Evolutionary conservation across 2,329 filamentous ascomycete species (phyloP), one percentile per base, ranked within the genome.

Genomic region (Neodidymelliopsis sp.): DNA sequence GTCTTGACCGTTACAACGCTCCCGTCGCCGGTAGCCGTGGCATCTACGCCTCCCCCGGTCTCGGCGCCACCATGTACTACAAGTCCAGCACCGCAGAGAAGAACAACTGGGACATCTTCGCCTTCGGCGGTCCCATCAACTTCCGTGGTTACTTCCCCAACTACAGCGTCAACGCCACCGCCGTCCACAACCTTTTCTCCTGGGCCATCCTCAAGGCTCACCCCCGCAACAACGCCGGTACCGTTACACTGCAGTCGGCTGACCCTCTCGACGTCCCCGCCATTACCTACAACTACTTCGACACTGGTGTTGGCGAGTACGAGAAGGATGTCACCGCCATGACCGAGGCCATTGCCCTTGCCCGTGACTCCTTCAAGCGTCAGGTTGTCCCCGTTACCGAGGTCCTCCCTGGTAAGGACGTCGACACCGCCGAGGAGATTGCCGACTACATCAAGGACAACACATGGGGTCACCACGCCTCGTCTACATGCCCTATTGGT

Each of bases 191-290:
- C 4, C 66, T 73, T 38, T 77, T 80, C 57, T 73, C 76, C 11
- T 81, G 79, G 79, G 71, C 72, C 9, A 77, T 81, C 3, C 75
- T 90, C 42, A 86, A 87, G 69, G 79, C 81, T 0, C 85, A 87
- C 60, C 80, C 85, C 0, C 80, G 82, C 41, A 88, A 89, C 66
- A 71, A 69, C 67, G 77, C 69, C 5, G 88, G 88, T 7, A 81
- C 78, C 1, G 86, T 91, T 4, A 79, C 70, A 3, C 79, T 91
- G 4, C 75, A 75, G 12, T 85, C 83, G 0, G 72, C 80, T 0
- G 81, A 90, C 62, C 86, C 87, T 0, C 80, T 82, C 1, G 86
- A 89, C 43, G 74, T 78, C 3, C 87, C 88, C 0, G 67, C 80
- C 6, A 87, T 90, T 58, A 59, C 58, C 8, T 73, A 69, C 66